Conservation (phyloP, 805 yeast species). For the Hanseniaspora taiwanica region DNA sequence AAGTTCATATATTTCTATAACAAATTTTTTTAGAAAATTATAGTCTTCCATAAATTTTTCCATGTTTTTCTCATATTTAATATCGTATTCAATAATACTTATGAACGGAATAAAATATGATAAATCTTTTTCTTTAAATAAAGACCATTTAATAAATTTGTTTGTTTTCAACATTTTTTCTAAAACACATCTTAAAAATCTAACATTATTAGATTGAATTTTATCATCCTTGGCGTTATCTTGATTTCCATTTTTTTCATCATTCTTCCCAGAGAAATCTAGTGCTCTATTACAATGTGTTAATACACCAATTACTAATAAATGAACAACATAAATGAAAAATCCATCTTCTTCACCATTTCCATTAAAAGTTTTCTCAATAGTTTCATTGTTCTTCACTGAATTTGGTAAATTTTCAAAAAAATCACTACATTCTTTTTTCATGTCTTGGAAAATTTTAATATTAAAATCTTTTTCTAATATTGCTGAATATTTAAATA, state of each 20-base stretch:
- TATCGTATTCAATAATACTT: slow-evolving; percentile 3
- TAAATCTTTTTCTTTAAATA: slow-evolving; percentile 1
- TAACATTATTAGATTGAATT: no score
- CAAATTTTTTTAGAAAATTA: background rate
- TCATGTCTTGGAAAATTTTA: background rate
- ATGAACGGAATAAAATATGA: background rate
- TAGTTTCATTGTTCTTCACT: background rate
- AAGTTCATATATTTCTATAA: background rate
- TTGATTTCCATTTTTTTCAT: slow-evolving; percentile 5
- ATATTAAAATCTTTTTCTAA: slow-evolving; percentile 1
- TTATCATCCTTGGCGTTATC: no score
- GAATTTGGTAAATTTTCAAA: slow-evolving; percentile 3
- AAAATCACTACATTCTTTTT: background rate
- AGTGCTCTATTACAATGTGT: slow-evolving; percentile 1
- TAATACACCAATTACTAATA: slow-evolving; percentile 2
- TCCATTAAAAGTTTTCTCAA: background rate
- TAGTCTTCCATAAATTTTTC: background rate
- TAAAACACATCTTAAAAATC: slow-evolving; percentile 2
- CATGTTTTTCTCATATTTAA: background rate
- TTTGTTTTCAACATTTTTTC: slow-evolving; percentile 1
- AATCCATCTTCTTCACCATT: slow-evolving; percentile 3
- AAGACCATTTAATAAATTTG: background rate
- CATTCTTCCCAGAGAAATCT: background rate
- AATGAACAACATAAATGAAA: slow-evolving; percentile 4
- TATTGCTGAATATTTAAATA: slow-evolving; percentile 1